Evolutionary conservation across 2,329 filamentous ascomycete species (phyloP).

Genomic region (Penicillium sp.): DNA sequence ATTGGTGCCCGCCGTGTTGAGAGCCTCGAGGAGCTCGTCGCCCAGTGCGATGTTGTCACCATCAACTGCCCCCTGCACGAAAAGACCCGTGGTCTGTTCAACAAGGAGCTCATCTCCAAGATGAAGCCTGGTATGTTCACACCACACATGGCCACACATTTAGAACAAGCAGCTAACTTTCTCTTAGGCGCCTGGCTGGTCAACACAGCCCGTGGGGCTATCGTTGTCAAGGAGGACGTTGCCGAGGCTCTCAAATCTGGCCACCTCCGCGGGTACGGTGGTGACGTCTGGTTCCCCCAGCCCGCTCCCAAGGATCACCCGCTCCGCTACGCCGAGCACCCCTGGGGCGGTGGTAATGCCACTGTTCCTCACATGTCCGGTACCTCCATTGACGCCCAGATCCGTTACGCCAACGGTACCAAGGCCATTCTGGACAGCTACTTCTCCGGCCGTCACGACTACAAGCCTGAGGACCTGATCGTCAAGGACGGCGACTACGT

Average conservation of each 20-base stretch:
- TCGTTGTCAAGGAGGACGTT: slow-evolving; percentile 99
- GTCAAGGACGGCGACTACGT: slow-evolving; percentile 89
- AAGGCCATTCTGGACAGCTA: slow-evolving; percentile 93
- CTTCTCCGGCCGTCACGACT: slow-evolving; percentile 85
- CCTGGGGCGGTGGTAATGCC: slow-evolving; percentile 95
- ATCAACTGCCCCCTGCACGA: slow-evolving; percentile 99
- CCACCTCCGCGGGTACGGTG: slow-evolving; percentile 63
- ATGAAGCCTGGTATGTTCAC: slow-evolving; percentile 84
- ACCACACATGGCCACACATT: slow-evolving; percentile 8
- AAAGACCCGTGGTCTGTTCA: slow-evolving; percentile 95
- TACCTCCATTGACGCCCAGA: slow-evolving; percentile 97
- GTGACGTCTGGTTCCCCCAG: slow-evolving; percentile 86
- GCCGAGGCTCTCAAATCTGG: slow-evolving; percentile 89
- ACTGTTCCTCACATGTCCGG: slow-evolving; percentile 99
- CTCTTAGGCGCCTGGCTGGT: slow-evolving; percentile 85
- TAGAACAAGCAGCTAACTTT: slow-evolving; percentile 19
- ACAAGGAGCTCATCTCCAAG: slow-evolving; percentile 97
- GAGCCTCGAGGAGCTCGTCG: slow-evolving; percentile 87
- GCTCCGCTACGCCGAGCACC: slow-evolving; percentile 90
- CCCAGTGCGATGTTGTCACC: slow-evolving; percentile 94
- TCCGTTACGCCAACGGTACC: slow-evolving; percentile 83
- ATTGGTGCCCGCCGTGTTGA: slow-evolving; percentile 93
- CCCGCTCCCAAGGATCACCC: slow-evolving; percentile 92
- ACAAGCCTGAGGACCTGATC: slow-evolving; percentile 88
- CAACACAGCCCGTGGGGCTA: slow-evolving; percentile 98